Base-by-base conservation (phyloP, 345 rosid genomes). In the Hirschfeldia incana region DNA sequence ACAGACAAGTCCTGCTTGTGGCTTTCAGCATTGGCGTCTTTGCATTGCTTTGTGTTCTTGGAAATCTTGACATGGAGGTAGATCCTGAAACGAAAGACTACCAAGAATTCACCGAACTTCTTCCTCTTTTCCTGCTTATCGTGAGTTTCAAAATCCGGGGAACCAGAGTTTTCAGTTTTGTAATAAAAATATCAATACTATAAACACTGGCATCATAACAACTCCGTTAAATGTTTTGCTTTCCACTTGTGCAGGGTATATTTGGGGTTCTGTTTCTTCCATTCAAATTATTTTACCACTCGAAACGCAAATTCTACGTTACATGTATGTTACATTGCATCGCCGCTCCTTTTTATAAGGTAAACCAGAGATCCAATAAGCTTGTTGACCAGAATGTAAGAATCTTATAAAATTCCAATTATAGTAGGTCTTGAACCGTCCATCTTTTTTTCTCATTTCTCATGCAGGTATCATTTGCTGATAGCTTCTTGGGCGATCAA, bases 401-500 rank as follows among this genome's bases (percentile, higher is more conserved):
- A 69, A 42, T 55, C 65, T 12, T 69, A 42, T 68, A 44, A 15
- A 21, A 28, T 60, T 42, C 49, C 69, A 57, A 42, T 51, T 67
- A 8, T 2, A 74, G 57, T 79, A n/a, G 28, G 67, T 65, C 12
- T 32, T 65, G 29, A 67, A 49, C 46, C 1, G 11, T 59, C 69
- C 51, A 8, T 16, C 68, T 44, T 12, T 12, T 44, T 8, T 44
- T 12, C 11, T 4, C n/a, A 51, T 61, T 90, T 51, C 12, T 34
- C 8, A 16, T 76, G 78, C 86, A 88, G 94, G 92, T 90, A 21
- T 85, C 84, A 34, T 83, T 86, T 13, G 88, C 87, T 0, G 92
- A 90, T 86, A 89, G 86, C 83, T 85, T 89, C 86, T 83, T 90
- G 83, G 92, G 87, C 49, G 92, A 86, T 78, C 87, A 91, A n/a